Percentiles rank a stretch among this genome's conserved stretches.
These are phyloP conservation scores for Lunasporangiospora selenospora DNA, from an alignment of 192 early-diverging fungal genomes.

Conservation along the genomic window DNA sequence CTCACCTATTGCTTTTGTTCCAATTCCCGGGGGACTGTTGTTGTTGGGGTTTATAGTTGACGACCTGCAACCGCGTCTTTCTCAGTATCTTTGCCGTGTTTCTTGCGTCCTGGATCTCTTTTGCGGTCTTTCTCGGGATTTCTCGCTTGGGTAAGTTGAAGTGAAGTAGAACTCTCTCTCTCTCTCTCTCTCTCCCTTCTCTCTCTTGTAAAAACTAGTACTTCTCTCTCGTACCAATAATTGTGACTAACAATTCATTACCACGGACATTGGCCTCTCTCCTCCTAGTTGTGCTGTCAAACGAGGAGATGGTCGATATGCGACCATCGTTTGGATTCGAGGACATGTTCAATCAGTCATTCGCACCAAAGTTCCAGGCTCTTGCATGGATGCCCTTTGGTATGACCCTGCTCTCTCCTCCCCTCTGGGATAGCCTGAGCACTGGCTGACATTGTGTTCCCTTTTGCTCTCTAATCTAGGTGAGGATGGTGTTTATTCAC, in stretches of 20 bases:
- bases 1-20: too few species aligned
- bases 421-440: neutral
- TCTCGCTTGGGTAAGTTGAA: conserved; percentile 24
- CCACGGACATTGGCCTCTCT: neutral
- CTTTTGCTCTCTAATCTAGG: too few species aligned
- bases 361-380: conserved; percentile 19
- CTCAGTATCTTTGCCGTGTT: conserved; percentile 15
- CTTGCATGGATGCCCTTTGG: conserved; percentile 49
- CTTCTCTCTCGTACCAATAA: too few species aligned
- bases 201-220: too few species aligned
- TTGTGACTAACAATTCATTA: too few species aligned
- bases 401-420: neutral
- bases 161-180: too few species aligned
- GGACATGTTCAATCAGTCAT: conserved; percentile 45
- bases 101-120: conserved; percentile 19
- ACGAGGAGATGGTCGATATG: conserved; percentile 24
- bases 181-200: too few species aligned
- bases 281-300: conserved; percentile 6
- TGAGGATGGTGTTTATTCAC: conserved; percentile 37
- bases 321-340: conserved; percentile 26
- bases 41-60: conserved; percentile 11
- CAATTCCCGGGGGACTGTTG: neutral
- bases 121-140: conserved; percentile 29
- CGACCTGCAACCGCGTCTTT: conserved; percentile 35
- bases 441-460: neutral